Evolutionary conservation across 805 yeast species (phyloP).

Genomic region (Candida michaelii): DNA sequence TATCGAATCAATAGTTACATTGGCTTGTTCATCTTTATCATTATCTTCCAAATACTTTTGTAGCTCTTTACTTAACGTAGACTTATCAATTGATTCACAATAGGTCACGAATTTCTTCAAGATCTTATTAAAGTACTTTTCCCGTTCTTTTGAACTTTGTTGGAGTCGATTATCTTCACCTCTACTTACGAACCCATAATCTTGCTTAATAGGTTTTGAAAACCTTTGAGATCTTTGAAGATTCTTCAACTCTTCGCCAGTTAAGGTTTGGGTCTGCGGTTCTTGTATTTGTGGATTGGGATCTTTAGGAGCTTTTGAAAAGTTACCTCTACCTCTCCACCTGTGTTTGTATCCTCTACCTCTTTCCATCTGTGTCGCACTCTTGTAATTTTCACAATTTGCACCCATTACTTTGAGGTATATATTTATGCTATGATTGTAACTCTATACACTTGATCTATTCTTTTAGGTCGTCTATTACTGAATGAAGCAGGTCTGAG

Average conservation of each 20-base stretch:
- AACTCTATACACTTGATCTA: no score
- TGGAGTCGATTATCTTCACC: slow-evolving; percentile 56
- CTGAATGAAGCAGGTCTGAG: no score
- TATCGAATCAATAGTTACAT: slow-evolving; percentile 23
- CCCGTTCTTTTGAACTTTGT: slow-evolving; percentile 42
- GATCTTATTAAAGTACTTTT: slow-evolving; percentile 38
- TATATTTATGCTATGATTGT: no score
- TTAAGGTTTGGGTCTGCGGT: no score
- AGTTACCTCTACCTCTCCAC: not conserved
- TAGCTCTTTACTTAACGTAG: slow-evolving; percentile 7
- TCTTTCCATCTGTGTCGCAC: not conserved
- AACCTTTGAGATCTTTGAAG: slow-evolving; percentile 12
- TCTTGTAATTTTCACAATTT: not conserved
- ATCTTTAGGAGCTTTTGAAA: no score
- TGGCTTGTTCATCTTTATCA: slow-evolving; percentile 1
- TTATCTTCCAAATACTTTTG: not conserved
- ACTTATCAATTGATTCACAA: slow-evolving; percentile 21
- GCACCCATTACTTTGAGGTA: no score
- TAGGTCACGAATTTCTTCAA: slow-evolving; percentile 26
- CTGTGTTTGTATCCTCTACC: not conserved
- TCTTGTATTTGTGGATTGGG: no score
- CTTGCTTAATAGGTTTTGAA: slow-evolving; percentile 16
- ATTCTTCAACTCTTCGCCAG: slow-evolving; percentile 4
- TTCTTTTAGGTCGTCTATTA: no score
- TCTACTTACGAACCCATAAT: slow-evolving; percentile 57